Evolutionary conservation across 164 flowering plant genomes (phyloP).

Genomic region (Aristolochia fimbriata): DNA sequence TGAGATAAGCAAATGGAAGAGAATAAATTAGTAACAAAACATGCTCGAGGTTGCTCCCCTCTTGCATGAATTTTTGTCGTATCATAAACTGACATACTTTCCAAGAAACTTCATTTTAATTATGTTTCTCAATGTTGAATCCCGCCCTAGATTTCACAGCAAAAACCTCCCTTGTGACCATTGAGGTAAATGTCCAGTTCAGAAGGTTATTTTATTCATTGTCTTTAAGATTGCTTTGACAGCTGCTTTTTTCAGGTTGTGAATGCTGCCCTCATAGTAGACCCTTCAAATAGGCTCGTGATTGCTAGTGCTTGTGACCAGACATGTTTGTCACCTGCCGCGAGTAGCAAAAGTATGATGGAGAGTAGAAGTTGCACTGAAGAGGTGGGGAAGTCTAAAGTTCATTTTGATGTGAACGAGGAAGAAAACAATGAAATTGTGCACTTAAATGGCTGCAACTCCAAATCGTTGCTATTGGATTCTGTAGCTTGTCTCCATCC

Average conservation of each 20-base stretch:
- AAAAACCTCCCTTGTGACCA: too few relatives aligned
- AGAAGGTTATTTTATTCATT: neutral
- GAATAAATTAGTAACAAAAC: too few relatives aligned
- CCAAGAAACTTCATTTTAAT: too few relatives aligned
- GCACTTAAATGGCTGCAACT: constrained; percentile 5
- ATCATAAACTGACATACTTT: too few relatives aligned
- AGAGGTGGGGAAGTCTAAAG: constrained; percentile 9
- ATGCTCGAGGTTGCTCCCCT: too few relatives aligned
- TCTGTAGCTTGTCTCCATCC: constrained; percentile 65
- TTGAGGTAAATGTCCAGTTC: neutral
- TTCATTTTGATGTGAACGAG: constrained; percentile 14
- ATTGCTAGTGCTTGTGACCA: constrained; percentile 67
- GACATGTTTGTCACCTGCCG: constrained; percentile 17
- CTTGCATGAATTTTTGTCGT: too few relatives aligned
- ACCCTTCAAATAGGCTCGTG: constrained; percentile 54
- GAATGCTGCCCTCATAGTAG: constrained; percentile 87
- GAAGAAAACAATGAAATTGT: constrained; percentile 10
- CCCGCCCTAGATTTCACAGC: too few relatives aligned
- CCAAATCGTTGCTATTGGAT: constrained; percentile 12
- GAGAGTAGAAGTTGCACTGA: constrained; percentile 8
- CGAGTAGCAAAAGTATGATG: constrained; percentile 4
- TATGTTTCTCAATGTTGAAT: too few relatives aligned
- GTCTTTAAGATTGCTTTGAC: neutral
- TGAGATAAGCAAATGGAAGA: too few relatives aligned
- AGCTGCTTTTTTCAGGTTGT: constrained; percentile 29